Evolutionary conservation across 2,329 filamentous ascomycete genomes (phyloP), one percentile per base, ranked within the genome.

Genomic region (Fusarium poae): DNA sequence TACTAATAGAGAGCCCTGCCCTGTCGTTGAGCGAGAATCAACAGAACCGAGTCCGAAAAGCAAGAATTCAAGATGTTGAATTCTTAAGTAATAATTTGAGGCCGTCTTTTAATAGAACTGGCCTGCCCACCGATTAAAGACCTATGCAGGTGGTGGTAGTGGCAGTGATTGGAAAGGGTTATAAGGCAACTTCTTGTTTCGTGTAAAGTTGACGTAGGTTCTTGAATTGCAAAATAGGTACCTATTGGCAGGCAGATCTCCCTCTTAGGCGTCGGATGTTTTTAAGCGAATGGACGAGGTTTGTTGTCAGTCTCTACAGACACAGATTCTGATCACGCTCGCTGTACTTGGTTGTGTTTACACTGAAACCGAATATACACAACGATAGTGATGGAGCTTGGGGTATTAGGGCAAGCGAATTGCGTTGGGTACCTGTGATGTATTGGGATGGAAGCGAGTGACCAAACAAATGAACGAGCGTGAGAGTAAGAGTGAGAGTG

Each of bases 301-400:
- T 20, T 46, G 39, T 13, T 67, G 56, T 53, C 49, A 62, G 40
- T 12, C 40, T 25, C 20, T 20, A 39, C n/a, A 7, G 35, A 20
- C 35, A 21, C 39, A 25, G 27, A 21, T 25, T 10, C 21, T 25
- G 10, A 20, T 20, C 37, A 21, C 42, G 43, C 34, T 53, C 37
- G 43, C 34, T 52, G 32, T 57, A 53, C 63, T 34, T 16, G 23
- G 23, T 34, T 42, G n/a, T 57, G 45, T 49, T 48, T 60, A 40
- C 40, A 48, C 53, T 65, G 64, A 52, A 65, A 57, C 64, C 35
- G 45, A 54, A 35, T 37, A 54, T 65, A 56, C 21, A 51, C 60
- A 46, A 52, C 25, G 43, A 49, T 21, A n/a, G 35, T 65, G 23
- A 42, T 65, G 27, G 45, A 40, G 43, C 35, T 46, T 54, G 13